phyloP scores from a whole-genome alignment of 2,329 filamentous ascomycete genomes.

The Mollisia scopiformis region DNA sequence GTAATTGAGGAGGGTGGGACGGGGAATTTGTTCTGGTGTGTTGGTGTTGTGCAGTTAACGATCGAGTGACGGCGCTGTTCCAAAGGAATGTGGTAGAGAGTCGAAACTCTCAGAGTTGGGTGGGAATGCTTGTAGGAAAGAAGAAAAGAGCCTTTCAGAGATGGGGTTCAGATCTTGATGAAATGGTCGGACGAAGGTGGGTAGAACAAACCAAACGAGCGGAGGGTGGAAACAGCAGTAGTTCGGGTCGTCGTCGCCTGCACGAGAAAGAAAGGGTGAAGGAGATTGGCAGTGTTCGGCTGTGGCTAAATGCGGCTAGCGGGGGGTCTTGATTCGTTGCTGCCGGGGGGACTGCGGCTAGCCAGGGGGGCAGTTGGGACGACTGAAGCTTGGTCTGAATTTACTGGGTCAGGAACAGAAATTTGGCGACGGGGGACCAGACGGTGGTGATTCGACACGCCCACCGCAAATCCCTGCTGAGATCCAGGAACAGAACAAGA shows the following conservation, averaged over 20 bases:
- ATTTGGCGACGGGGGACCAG: not conserved
- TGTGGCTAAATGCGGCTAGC: not conserved
- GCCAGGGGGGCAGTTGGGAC: not conserved
- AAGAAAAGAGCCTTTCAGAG: constrained; percentile 13
- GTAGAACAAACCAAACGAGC: constrained; percentile 11
- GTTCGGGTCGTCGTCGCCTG: too few species aligned
- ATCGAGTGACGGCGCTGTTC: constrained; percentile 29
- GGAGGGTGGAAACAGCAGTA: constrained; percentile 5
- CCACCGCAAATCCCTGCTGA: not conserved
- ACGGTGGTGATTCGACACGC: not conserved
- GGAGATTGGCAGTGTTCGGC: constrained; percentile 7
- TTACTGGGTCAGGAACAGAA: not conserved
- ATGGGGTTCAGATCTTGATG: constrained; percentile 23
- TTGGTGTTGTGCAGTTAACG: not conserved
- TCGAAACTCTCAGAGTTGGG: constrained; percentile 38
- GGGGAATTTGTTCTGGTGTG: constrained; percentile 6
- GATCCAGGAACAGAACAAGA: too few species aligned
- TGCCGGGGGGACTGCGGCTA: not conserved
- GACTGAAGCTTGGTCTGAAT: not conserved
- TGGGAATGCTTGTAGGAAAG: constrained; percentile 32
- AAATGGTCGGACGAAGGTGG: constrained; percentile 13
- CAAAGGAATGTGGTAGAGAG: constrained; percentile 43
- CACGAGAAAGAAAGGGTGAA: constrained; percentile 4
- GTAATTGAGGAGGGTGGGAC: not conserved
- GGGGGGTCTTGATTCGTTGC: not conserved